Conservation (phyloP, 805 yeast species). For the Pichia membranifaciens region DNA sequence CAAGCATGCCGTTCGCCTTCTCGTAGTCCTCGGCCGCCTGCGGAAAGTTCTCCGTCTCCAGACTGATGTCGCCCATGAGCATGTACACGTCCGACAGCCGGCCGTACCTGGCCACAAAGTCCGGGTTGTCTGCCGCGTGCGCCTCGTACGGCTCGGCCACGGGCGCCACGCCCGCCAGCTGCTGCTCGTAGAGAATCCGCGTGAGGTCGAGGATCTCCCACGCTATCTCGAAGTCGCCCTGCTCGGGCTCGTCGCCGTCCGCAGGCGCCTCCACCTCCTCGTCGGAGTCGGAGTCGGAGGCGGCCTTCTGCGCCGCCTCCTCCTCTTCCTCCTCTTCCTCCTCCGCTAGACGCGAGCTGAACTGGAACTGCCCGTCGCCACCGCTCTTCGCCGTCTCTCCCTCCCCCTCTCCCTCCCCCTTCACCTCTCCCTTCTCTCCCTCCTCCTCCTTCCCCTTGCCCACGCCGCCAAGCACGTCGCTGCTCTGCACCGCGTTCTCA, state of each 20-base stretch:
- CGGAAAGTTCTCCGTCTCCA: conserved; percentile 81
- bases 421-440: conserved; percentile 17
- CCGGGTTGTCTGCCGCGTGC: neutral
- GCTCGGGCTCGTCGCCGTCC: conserved; percentile 37
- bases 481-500: conserved; percentile 65
- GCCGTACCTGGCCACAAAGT: conserved; percentile 35
- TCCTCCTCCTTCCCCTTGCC: neutral
- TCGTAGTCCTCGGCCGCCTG: conserved; percentile 72
- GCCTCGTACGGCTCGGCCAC: conserved; percentile 15
- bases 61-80: conserved; percentile 79
- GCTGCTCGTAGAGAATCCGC: conserved; percentile 40
- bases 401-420: conserved; percentile 7
- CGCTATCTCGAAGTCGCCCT: conserved; percentile 77
- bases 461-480: conserved; percentile 66
- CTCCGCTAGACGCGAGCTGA: conserved; percentile 32
- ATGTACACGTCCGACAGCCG: conserved; percentile 66
- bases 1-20: conserved; percentile 49
- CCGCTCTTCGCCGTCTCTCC: conserved; percentile 31
- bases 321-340: conserved; percentile 22
- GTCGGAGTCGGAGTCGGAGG: conserved; percentile 21
- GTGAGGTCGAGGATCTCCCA: conserved; percentile 84
- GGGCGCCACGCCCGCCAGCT: neutral
- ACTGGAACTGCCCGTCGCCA: conserved; percentile 10
- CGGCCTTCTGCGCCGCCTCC: conserved; percentile 20
- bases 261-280: conserved; percentile 23